phyloP scores from a whole-genome alignment of 2,329 filamentous ascomycete genomes.

The Akanthomyces lecanii region DNA sequence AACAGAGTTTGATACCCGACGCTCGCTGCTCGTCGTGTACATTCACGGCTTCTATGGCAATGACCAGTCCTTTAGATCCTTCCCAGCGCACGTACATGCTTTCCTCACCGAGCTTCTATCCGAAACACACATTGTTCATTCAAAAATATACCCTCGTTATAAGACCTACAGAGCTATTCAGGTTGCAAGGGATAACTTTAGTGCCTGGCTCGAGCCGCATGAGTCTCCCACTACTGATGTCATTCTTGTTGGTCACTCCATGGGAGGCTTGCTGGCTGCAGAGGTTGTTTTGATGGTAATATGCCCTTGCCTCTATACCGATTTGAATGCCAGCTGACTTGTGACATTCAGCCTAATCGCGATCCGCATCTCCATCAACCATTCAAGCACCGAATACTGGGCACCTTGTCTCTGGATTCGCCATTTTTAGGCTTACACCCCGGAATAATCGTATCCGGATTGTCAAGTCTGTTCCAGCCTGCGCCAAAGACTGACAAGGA shows the following conservation, averaged over 20 bases:
- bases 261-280: conserved; percentile 79
- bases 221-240: conserved; percentile 71
- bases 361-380: conserved; percentile 33
- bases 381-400: conserved; percentile 72
- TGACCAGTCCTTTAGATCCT: conserved; percentile 80
- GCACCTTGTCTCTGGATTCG: conserved; percentile 77
- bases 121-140: conserved; percentile 75
- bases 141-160: conserved; percentile 80
- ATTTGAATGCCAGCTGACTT: neutral
- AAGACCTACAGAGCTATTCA: conserved; percentile 69
- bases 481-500: conserved; percentile 27
- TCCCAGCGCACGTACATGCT: conserved; percentile 82
- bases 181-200: conserved; percentile 77
- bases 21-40: conserved; percentile 71
- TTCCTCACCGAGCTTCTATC: conserved; percentile 62
- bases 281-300: conserved; percentile 67
- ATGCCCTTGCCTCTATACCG: neutral
- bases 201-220: conserved; percentile 74
- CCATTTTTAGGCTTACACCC: conserved; percentile 88
- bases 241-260: conserved; percentile 80
- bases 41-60: conserved; percentile 90
- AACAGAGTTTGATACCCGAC: conserved; percentile 31
- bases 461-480: conserved; percentile 69
- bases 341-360: conserved; percentile 30
- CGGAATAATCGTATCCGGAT: conserved; percentile 76